Base-by-base conservation (phyloP, 2,329 filamentous ascomycete genomes). In the Fusarium subtropicale region DNA sequence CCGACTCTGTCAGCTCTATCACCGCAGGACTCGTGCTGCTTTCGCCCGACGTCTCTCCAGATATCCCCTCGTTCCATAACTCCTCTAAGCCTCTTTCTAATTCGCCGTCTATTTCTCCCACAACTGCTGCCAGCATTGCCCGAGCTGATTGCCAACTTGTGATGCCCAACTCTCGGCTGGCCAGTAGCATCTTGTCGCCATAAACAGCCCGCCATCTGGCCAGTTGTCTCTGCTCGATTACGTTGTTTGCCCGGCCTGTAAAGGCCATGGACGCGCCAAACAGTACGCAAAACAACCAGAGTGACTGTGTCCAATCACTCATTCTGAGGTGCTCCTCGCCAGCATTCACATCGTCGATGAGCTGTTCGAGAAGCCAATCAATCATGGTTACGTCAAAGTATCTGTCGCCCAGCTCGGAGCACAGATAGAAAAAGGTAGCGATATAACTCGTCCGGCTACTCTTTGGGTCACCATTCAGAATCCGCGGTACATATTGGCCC, bases 251-350 rank as follows among this genome's bases (percentile, higher is more conserved):
- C 56, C 76, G 77, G 16, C 79, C 80, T n/a, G 79, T 75, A 52
- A 75, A 76, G 42, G 80, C 80, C 45, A 80, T 78, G 36, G 81
- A 81, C 12, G 81, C 81, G 42, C 81, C 81, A 60, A 84, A 82
- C 74, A 83, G 78, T 45, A 82, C 79, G 24, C 81, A 81, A 80
- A 82, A 84, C 34, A 84, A 78, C 81, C 82, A 84, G 31, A 83
- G 73, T 51, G 80, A 78, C 60, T 78, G 79, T 57, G 78, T 81
- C 74, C 82, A 83, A 20, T 76, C 74, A n/a, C 79, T 82, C 56
- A 77, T 76, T 52, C 77, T 75, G 73, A 83, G 80, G 41, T 77
- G 75, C 30, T 71, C 71, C 66, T 83, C 81, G 12, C 80, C 81
- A 31, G 78, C 75, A 51, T 78, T 80, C 39, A 83, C 79, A 57